These are phyloP conservation scores for Kwoniella europaea DNA, from an alignment of 768 basidiomycete species.

Conservation along the genomic window DNA sequence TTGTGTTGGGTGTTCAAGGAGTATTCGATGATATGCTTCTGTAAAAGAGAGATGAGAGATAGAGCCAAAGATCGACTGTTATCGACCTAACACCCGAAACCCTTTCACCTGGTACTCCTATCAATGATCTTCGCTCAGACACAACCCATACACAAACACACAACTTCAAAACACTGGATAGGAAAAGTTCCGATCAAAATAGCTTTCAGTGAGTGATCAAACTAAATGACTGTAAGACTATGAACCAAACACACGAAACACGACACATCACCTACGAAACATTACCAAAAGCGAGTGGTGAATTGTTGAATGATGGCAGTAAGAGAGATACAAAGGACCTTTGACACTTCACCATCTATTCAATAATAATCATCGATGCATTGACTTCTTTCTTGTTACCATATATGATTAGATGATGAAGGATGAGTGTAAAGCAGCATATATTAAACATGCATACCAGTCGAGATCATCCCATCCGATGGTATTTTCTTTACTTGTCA, in stretches of 20 bases:
- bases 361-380: conserved; percentile 10
- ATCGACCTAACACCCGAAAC: too few species aligned
- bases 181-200: conserved; percentile 8
- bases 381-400: not conserved
- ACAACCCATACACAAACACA: not conserved
- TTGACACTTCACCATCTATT: conserved; percentile 25
- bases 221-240: not conserved
- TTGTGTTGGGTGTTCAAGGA: too few species aligned
- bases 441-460: conserved; percentile 4
- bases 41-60: too few species aligned
- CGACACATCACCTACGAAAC: not conserved
- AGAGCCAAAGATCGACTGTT: too few species aligned
- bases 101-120: too few species aligned
- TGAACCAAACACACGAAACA: conserved; percentile 7
- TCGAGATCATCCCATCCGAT: conserved; percentile 3
- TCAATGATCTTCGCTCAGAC: not conserved
- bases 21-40: too few species aligned
- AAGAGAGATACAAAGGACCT: conserved; percentile 13
- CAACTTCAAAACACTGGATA: not conserved
- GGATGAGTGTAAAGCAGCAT: not conserved
- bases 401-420: conserved; percentile 17
- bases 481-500: not conserved
- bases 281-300: too few species aligned
- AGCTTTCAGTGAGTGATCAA: conserved; percentile 7
- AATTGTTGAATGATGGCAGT: not conserved